A percentile compares a stretch with the other conserved stretches of the same genome.
These are phyloP conservation scores for Talaromyces marneffei DNA, from an alignment of 2,329 filamentous ascomycete species.

Conservation along the genomic window DNA sequence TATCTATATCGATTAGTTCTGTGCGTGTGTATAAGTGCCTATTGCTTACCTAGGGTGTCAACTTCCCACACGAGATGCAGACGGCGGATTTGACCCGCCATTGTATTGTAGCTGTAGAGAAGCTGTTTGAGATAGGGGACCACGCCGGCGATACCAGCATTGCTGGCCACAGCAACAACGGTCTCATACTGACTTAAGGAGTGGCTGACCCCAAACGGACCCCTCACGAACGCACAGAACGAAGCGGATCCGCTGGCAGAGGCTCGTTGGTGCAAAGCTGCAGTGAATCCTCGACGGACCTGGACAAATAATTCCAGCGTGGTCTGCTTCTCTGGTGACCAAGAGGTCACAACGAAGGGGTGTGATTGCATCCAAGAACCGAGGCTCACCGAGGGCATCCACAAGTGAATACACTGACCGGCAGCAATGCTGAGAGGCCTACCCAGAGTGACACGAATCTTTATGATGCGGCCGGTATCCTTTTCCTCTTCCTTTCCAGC, in stretches of 20 bases:
- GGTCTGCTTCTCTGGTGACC: conserved; percentile 19
- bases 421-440: conserved; percentile 20
- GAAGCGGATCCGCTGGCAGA: conserved; percentile 16
- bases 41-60: conserved; percentile 18
- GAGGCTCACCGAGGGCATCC: conserved; percentile 23
- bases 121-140: conserved; percentile 33
- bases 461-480: conserved; percentile 10
- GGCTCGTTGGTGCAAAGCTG: conserved; percentile 19
- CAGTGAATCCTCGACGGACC: conserved; percentile 23
- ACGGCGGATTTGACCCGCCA: conserved; percentile 20
- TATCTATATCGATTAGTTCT: conserved; percentile 16
- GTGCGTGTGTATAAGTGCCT: neutral
- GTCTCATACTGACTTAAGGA: conserved; percentile 26
- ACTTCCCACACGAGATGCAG: conserved; percentile 34
- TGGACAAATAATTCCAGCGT: conserved; percentile 30
- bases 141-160: conserved; percentile 27
- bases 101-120: conserved; percentile 31
- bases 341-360: conserved; percentile 24
- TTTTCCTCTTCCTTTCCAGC: neutral
- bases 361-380: conserved; percentile 22
- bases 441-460: conserved; percentile 20
- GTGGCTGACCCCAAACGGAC: conserved; percentile 27
- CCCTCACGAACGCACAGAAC: conserved; percentile 27
- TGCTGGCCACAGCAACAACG: conserved; percentile 29
- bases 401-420: conserved; percentile 26